These are phyloP conservation scores for Phialophora chinensis DNA, from an alignment of 2,329 filamentous ascomycete species.

Conservation along the genomic window DNA sequence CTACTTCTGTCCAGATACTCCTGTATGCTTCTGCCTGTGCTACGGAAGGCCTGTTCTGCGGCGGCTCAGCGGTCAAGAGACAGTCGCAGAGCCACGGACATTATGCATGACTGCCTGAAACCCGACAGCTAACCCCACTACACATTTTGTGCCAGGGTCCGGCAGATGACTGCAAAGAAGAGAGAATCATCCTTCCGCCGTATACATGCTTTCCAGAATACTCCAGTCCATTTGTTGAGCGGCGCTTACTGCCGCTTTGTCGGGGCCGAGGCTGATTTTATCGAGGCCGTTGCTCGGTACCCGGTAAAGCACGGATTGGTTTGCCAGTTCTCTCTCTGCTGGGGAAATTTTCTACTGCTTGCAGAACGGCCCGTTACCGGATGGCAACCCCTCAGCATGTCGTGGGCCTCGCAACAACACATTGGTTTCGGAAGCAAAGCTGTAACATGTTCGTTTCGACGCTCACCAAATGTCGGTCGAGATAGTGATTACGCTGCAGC, in stretches of 20 bases:
- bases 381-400: not conserved
- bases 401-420: not conserved
- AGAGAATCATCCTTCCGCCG: not conserved
- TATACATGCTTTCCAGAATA: not conserved
- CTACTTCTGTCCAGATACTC: not conserved
- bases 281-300: not conserved
- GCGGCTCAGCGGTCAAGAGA: not conserved
- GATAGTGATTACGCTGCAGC: not conserved
- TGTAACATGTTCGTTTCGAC: not conserved
- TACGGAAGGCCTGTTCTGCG: not conserved
- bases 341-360: not conserved
- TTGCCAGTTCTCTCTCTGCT: not conserved
- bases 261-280: slow-evolving; percentile 1
- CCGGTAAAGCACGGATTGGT: not conserved
- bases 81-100: slow-evolving; percentile 20
- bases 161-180: slow-evolving; percentile 13
- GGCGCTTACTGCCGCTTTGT: not conserved
- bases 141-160: not conserved
- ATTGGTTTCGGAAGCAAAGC: not conserved
- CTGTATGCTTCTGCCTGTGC: not conserved
- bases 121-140: slow-evolving; percentile 13
- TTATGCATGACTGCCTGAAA: slow-evolving; percentile 24
- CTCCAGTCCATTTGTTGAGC: not conserved
- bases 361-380: slow-evolving; percentile 2
- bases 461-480: not conserved